phyloP scores from a whole-genome alignment of 768 basidiomycete genomes.

The Mycena epipterygia region DNA sequence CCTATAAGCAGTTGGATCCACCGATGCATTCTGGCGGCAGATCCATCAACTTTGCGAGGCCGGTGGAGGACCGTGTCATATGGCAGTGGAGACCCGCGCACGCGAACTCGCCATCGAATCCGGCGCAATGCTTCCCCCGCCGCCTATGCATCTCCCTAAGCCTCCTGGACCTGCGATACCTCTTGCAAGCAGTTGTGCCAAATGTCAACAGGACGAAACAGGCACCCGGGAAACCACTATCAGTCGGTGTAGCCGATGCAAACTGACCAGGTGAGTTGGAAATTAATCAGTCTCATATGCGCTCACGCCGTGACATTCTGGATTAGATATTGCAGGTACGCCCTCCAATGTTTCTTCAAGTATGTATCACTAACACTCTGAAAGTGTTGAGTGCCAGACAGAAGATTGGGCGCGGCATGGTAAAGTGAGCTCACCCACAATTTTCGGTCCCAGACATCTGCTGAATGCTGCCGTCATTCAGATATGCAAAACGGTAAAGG shows the following conservation, averaged over 20 bases:
- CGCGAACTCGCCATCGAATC: conserved; percentile 21
- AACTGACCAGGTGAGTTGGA: conserved; percentile 13
- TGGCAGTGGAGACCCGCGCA: conserved; percentile 10
- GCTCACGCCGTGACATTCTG: neutral
- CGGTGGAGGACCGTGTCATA: conserved; percentile 29
- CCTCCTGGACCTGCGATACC: conserved; percentile 8
- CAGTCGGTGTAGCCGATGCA: conserved; percentile 28
- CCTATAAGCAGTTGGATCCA: neutral
- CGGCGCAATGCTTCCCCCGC: conserved; percentile 13
- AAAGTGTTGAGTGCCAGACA: conserved; percentile 29
- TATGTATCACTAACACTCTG: neutral
- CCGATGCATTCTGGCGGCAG: neutral
- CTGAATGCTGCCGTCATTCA: neutral
- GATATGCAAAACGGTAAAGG: conserved; percentile 30
- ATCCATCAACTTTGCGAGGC: conserved; percentile 34
- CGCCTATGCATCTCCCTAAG: conserved; percentile 1
- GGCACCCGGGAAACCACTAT: conserved; percentile 9
- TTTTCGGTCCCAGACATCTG: neutral
- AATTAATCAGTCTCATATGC: neutral
- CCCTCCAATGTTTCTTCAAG: neutral
- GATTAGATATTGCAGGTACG: conserved; percentile 33
- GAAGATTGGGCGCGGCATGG: conserved; percentile 33
- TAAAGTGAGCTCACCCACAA: conserved; percentile 1
- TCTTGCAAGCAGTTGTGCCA: conserved; percentile 24
- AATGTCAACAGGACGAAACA: conserved; percentile 30